Conservation (phyloP, 2,329 filamentous ascomycete species). For the Blumeria hordei region DNA sequence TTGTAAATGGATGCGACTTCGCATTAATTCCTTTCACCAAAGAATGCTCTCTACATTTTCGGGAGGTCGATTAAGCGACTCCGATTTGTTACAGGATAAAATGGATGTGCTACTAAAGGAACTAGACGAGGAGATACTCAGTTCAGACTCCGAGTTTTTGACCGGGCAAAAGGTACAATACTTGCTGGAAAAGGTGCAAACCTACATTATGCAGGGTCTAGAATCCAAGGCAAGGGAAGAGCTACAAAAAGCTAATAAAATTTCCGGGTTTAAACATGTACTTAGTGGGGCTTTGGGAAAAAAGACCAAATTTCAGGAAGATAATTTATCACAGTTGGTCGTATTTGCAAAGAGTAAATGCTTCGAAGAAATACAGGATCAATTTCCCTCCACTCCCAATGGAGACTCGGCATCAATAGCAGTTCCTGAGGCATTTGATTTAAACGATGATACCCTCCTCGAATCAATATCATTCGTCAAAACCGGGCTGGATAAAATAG, state of each 20-base stretch:
- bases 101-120: slow-evolving; percentile 34
- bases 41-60: slow-evolving; percentile 25
- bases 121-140: slow-evolving; percentile 21
- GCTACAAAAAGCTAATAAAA: slow-evolving; percentile 38
- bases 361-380: slow-evolving; percentile 3
- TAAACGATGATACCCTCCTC: slow-evolving; percentile 84
- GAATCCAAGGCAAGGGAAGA: slow-evolving; percentile 52
- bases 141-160: slow-evolving; percentile 16
- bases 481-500: slow-evolving; percentile 14
- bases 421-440: slow-evolving; percentile 42
- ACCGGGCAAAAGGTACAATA: slow-evolving; percentile 39
- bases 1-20: slow-evolving; percentile 26
- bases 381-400: slow-evolving; percentile 6
- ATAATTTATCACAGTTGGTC: slow-evolving; percentile 66
- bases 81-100: slow-evolving; percentile 30
- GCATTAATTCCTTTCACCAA: slow-evolving; percentile 52
- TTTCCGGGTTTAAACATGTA: slow-evolving; percentile 54
- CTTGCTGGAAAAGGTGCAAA: slow-evolving; percentile 57
- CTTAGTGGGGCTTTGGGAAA: slow-evolving; percentile 74
- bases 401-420: slow-evolving; percentile 11
- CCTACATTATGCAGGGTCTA: slow-evolving; percentile 63
- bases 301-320: slow-evolving; percentile 57
- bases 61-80: slow-evolving; percentile 22
- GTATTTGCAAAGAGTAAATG: slow-evolving; percentile 56
- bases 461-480: slow-evolving; percentile 65